Conservation (phyloP, 164 flowering plant species). For the Aristolochia californica region DNA sequence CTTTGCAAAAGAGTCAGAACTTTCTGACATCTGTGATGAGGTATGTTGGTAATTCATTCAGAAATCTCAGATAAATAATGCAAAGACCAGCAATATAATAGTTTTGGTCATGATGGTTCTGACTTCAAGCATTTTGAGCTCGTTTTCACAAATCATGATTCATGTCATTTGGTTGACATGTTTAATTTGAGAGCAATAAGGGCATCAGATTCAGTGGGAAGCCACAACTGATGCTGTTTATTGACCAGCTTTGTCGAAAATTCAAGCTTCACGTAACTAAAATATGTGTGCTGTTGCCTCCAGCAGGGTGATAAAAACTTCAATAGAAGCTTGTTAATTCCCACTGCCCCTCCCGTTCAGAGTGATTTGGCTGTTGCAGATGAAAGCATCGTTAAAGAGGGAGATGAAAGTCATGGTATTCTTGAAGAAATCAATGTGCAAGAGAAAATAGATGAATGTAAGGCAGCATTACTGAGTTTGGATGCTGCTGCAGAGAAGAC, state of each 20-base stretch:
- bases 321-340: background rate
- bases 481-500: constrained; percentile 35
- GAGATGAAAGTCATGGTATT: constrained; percentile 1
- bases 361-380: constrained; percentile 1
- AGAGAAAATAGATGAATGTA: constrained; percentile 24
- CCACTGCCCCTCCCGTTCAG: constrained; percentile 2
- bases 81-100: background rate
- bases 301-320: constrained; percentile 3
- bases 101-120: background rate
- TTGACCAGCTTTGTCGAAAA: background rate
- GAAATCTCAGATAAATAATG: background rate
- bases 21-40: constrained; percentile 6
- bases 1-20: constrained; percentile 14
- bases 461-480: constrained; percentile 30
- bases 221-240: too few species aligned
- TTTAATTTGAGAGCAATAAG: too few species aligned
- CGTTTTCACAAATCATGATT: too few species aligned
- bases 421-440: constrained; percentile 10
- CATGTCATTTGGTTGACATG: too few species aligned
- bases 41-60: constrained; percentile 3
- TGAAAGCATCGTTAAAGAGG: constrained; percentile 6
- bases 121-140: background rate
- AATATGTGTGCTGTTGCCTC: background rate
- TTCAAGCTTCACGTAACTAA: background rate
- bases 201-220: too few species aligned